Conservation (phyloP, 345 rosid species). For the Eucalyptus caleyi region DNA sequence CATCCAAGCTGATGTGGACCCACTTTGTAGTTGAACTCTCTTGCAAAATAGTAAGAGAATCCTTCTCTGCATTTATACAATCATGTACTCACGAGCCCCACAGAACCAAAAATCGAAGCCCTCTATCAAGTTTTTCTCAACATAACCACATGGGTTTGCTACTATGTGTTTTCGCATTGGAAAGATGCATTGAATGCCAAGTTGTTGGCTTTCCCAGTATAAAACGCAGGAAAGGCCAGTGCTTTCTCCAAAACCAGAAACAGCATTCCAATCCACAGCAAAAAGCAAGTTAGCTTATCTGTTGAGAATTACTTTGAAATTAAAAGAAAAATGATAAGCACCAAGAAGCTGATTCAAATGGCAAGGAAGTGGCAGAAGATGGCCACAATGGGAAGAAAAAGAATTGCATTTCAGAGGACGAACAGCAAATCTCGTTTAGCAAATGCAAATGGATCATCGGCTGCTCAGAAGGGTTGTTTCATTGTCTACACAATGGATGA, state of each 20-base stretch:
- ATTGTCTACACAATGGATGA: slow-evolving; percentile 1
- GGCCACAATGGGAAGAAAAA: neutral
- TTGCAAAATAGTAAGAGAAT: neutral
- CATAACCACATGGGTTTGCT: neutral
- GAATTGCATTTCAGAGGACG: neutral
- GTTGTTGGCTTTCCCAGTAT: neutral
- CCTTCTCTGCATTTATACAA: neutral
- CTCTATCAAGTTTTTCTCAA: neutral
- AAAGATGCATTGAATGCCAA: neutral
- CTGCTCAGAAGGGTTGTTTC: slow-evolving; percentile 5
- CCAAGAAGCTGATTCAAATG: neutral
- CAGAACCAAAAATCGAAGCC: neutral
- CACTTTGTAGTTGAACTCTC: neutral
- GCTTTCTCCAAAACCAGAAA: neutral
- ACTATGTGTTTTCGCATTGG: neutral
- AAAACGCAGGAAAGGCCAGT: neutral
- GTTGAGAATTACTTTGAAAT: neutral
- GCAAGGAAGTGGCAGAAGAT: slow-evolving; percentile 5
- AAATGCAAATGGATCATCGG: neutral
- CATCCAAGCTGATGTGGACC: neutral
- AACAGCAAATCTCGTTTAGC: neutral
- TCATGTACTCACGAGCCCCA: neutral
- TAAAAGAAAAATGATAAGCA: neutral
- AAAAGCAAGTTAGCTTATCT: neutral
- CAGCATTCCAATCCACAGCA: neutral